Evolutionary conservation across 805 yeast species (phyloP), one percentile per base, ranked within the genome.

Genomic region (Starmerella davenportii): DNA sequence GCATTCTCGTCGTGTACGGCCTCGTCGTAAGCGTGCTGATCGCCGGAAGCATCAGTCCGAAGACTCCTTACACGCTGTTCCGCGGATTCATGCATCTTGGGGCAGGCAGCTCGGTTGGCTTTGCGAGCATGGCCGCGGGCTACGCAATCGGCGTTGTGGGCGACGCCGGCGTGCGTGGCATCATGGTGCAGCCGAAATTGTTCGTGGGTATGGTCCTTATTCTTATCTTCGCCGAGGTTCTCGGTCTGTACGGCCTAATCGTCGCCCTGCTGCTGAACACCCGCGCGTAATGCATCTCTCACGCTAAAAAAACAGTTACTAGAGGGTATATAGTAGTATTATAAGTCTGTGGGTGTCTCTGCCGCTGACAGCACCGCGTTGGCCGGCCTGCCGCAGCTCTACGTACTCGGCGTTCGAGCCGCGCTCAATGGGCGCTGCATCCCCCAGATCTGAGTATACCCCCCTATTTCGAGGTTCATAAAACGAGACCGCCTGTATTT

Each of bases 1-100:
- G 99, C 72, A 90, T 90, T 54, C 65, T 90, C 43, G 84, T 96
- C 9, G 95, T 90, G 38, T 90, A 90, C 58, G 99, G 99, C 2
- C 68, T 90, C 37, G 99, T 90, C 18, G 99, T 90, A 35, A 79
- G 94, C 15, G 98, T 90, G 31, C 67, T 90, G 52, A 87, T 90
- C 52, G 95, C 98, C 20, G 65, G 64, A 31, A 84, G 81, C 5
- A 64, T 85, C 49, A 69, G 76, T 20, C 95, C 95, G 28, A 59
- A 71, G 30, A 73, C 74, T 46, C 70, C 74, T 36, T 85, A 90
- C 61, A 75, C 95, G 3, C 63, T 90, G 40, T 90, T 81, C 63
- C 79, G 81, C 55, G 98, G 98, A n/a, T 84, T 84, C 59, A 82
- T 90, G 93, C 99, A 90, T 61, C 65, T 90, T 58, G 85, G 92